Evolutionary conservation across 768 basidiomycete species (phyloP).

Genomic region (Sarcodon aspratus): DNA sequence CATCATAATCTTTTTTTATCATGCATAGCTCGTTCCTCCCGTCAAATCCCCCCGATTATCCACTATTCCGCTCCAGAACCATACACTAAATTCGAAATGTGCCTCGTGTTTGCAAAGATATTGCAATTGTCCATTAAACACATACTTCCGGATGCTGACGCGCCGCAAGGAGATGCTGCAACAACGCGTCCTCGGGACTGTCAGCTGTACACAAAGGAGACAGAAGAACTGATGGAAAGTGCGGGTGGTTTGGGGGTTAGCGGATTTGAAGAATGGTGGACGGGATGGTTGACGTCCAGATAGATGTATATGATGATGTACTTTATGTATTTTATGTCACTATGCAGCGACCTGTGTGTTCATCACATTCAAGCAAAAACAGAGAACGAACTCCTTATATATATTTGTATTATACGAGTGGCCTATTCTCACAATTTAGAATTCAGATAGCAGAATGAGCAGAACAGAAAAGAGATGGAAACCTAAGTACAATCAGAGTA

Average conservation of each 20-base stretch:
- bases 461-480: neutral
- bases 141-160: conserved; percentile 60
- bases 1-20: neutral
- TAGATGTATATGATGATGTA: no score
- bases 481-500: neutral
- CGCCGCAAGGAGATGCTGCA: conserved; percentile 36
- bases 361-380: neutral
- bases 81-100: conserved; percentile 91
- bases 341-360: no score
- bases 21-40: conserved; percentile 21
- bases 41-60: conserved; percentile 54
- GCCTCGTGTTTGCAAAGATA: conserved; percentile 62
- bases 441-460: neutral
- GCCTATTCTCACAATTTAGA: neutral
- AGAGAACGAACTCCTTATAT: neutral
- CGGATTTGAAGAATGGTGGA: conserved; percentile 85
- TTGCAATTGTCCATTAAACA: conserved; percentile 63
- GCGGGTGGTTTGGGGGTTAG: conserved; percentile 47
- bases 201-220: conserved; percentile 64
- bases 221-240: conserved; percentile 42
- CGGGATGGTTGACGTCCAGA: conserved; percentile 25
- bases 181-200: conserved; percentile 52
- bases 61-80: conserved; percentile 81
- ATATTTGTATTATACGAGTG: neutral
- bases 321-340: no score